Evolutionary conservation across 768 basidiomycete genomes (phyloP).

Genomic region (Dioszegia hungarica): DNA sequence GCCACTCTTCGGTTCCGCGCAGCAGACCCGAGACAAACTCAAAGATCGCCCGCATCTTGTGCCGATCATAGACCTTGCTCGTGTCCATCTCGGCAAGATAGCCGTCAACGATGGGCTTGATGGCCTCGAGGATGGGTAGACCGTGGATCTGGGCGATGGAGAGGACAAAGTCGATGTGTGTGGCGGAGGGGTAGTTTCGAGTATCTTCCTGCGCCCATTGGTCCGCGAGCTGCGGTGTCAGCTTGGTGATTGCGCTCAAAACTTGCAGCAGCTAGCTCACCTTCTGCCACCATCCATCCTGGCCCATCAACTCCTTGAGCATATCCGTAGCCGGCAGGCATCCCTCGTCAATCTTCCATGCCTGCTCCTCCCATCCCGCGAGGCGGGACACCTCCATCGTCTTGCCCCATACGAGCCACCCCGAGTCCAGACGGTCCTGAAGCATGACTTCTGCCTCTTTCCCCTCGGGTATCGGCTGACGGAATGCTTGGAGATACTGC

Average conservation of each 20-base stretch:
- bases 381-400: constrained; percentile 53
- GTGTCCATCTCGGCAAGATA: constrained; percentile 60
- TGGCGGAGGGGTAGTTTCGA: constrained; percentile 51
- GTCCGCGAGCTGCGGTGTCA: constrained; percentile 53
- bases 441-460: constrained; percentile 27
- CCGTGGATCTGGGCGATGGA: constrained; percentile 70
- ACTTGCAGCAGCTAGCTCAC: constrained; percentile 4
- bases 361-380: constrained; percentile 38
- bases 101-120: constrained; percentile 60
- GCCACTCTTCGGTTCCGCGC: constrained; percentile 84
- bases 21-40: constrained; percentile 72
- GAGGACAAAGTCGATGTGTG: constrained; percentile 47
- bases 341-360: constrained; percentile 55
- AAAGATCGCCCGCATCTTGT: constrained; percentile 79
- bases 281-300: constrained; percentile 57
- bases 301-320: constrained; percentile 54
- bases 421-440: constrained; percentile 66
- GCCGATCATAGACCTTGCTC: constrained; percentile 52
- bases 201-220: constrained; percentile 80
- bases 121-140: constrained; percentile 62
- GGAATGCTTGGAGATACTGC: constrained; percentile 58
- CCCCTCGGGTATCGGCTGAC: constrained; percentile 54
- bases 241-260: background rate
- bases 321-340: constrained; percentile 58
- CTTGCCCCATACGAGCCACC: constrained; percentile 70